phyloP scores from a whole-genome alignment of 129 eudicot species.

The Mikania micrantha region DNA sequence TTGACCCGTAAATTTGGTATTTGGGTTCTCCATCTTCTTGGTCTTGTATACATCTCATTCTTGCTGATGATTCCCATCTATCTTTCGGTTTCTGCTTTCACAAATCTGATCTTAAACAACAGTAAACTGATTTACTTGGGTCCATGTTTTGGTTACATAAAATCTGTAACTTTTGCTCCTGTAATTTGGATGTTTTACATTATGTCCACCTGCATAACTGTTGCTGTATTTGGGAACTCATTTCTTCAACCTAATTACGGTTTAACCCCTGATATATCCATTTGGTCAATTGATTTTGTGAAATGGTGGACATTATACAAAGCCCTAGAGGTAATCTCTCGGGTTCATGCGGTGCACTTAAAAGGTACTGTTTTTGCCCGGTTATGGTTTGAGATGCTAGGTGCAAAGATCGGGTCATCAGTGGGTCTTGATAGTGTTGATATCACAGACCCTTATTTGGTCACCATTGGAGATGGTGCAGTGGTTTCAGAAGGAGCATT shows the following conservation, averaged over 20 bases:
- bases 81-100: slow-evolving; percentile 32
- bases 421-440: slow-evolving; percentile 46
- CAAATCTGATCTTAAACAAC: slow-evolving; percentile 2
- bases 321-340: slow-evolving; percentile 43
- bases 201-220: slow-evolving; percentile 17
- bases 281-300: slow-evolving; percentile 45
- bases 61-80: slow-evolving; percentile 29
- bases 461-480: slow-evolving; percentile 43
- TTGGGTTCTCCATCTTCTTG: slow-evolving; percentile 32
- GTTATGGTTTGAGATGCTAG: slow-evolving; percentile 43
- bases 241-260: slow-evolving; percentile 62
- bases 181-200: slow-evolving; percentile 39
- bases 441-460: slow-evolving; percentile 48
- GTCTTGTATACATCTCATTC: slow-evolving; percentile 23
- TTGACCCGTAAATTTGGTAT: slow-evolving; percentile 21
- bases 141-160: slow-evolving; percentile 26
- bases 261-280: slow-evolving; percentile 32
- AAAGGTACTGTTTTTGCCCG: slow-evolving; percentile 44
- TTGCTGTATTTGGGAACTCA: slow-evolving; percentile 46
- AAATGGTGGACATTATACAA: slow-evolving; percentile 62
- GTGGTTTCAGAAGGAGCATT: slow-evolving; percentile 59
- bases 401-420: slow-evolving; percentile 50
- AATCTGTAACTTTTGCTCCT: slow-evolving; percentile 33
- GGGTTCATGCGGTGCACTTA: slow-evolving; percentile 38
- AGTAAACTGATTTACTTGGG: neutral